Conservation (phyloP, 495 filamentous ascomycete species). For the Hypomontagnella monticulosa region DNA sequence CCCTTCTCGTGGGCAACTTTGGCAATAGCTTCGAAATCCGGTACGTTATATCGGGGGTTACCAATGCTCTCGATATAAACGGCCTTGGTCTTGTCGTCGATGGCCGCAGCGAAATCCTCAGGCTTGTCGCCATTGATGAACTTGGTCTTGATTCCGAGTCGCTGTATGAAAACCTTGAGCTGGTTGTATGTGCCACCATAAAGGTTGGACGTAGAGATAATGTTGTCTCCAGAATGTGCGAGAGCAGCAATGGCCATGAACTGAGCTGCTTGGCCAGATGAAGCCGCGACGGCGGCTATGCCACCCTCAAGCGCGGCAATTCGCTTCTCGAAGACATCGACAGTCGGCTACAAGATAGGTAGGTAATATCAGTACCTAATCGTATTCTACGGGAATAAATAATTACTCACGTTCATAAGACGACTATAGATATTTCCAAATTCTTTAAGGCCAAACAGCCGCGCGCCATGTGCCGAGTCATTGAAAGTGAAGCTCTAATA, state of each 20-base stretch:
- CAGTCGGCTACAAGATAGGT: conserved; percentile 80
- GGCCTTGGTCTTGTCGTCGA: conserved; percentile 97
- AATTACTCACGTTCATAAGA: conserved; percentile 81
- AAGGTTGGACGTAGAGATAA: conserved; percentile 89
- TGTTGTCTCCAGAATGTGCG: conserved; percentile 89
- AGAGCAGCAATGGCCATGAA: conserved; percentile 92
- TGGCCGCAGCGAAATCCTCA: conserved; percentile 81
- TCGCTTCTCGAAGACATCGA: conserved; percentile 97
- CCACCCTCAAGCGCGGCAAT: conserved; percentile 96
- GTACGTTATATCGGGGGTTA: conserved; percentile 95
- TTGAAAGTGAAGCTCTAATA: conserved; percentile 89
- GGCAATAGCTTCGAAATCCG: conserved; percentile 85
- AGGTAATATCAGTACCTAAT: too few relatives aligned
- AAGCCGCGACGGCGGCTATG: conserved; percentile 85
- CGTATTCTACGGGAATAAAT: conserved; percentile 55
- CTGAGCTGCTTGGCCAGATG: conserved; percentile 93
- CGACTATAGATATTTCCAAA: conserved; percentile 99
- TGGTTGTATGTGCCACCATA: conserved; percentile 99
- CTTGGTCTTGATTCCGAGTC: conserved; percentile 88
- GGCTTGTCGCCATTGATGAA: conserved; percentile 88
- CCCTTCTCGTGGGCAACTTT: conserved; percentile 82
- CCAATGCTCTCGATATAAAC: conserved; percentile 96
- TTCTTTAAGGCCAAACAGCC: conserved; percentile 96
- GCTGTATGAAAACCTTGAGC: conserved; percentile 90
- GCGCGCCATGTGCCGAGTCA: conserved; percentile 94